Evolutionary conservation across 371 early-diverging fungal genomes (phyloP).

Genomic region (Circinella umbellata): DNA sequence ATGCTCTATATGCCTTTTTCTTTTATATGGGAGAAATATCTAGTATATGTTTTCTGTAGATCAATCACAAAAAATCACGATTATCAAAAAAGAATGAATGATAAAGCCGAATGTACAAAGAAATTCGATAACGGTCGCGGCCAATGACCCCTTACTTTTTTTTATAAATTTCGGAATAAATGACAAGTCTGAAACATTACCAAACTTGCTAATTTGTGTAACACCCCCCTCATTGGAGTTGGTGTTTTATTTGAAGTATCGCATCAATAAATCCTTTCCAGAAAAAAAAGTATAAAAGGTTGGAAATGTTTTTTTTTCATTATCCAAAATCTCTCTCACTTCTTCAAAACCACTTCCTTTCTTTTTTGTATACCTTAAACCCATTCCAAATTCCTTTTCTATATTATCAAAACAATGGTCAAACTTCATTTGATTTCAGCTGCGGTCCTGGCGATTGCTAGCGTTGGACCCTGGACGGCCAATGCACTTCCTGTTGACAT

Average conservation of each 20-base stretch:
- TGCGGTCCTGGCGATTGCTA: constrained; percentile 12
- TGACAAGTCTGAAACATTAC: constrained; percentile 6
- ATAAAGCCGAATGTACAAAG: too few species aligned
- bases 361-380: not conserved
- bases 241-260: not conserved
- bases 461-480: constrained; percentile 67
- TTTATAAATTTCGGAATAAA: not conserved
- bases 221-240: constrained; percentile 1
- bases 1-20: too few species aligned
- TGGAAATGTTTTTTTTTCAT: too few species aligned
- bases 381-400: constrained; percentile 5
- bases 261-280: too few species aligned
- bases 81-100: too few species aligned
- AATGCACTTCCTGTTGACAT: constrained; percentile 59
- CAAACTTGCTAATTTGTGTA: not conserved
- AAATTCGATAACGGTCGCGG: too few species aligned
- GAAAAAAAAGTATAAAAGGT: not conserved
- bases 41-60: too few species aligned
- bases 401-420: constrained; percentile 9
- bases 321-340: not conserved
- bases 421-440: not conserved
- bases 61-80: too few species aligned
- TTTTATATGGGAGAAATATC: too few species aligned
- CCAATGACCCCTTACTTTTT: too few species aligned
- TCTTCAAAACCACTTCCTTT: not conserved